Percentiles rank a stretch among this genome's conserved stretches.
phyloP scores from a whole-genome alignment of 192 early-diverging fungal genomes.

The Dissophora ornata region DNA sequence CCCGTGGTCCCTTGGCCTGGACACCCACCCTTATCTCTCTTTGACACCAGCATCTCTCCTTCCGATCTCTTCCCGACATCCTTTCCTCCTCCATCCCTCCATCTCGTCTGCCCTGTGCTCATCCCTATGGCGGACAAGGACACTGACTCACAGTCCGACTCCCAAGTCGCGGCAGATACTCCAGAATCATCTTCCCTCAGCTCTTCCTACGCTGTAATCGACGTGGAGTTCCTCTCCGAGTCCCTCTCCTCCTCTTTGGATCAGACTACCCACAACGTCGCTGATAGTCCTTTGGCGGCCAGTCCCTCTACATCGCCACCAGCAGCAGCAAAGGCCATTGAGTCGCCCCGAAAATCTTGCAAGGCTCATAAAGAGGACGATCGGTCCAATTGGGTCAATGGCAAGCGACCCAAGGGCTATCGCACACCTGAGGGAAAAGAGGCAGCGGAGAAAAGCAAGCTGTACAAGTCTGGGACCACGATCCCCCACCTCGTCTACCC shows the following conservation, averaged over 20 bases:
- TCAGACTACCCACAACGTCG: not conserved
- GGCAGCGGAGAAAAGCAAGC: conserved; percentile 43
- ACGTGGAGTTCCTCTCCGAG: not conserved
- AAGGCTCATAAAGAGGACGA: conserved; percentile 20
- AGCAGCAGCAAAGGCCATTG: not conserved
- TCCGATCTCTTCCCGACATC: not conserved
- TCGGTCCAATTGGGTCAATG: conserved; percentile 34
- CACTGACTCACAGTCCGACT: too few species aligned
- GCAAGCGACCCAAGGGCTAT: conserved; percentile 50
- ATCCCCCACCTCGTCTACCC: conserved; percentile 30
- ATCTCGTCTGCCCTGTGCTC: not conserved
- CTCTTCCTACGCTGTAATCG: not conserved
- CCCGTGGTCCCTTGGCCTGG: conserved; percentile 3
- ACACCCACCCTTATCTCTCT: not conserved
- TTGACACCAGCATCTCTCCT: not conserved
- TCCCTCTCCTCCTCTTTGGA: not conserved
- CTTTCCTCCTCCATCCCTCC: not conserved
- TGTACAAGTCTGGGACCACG: conserved; percentile 39
- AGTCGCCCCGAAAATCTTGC: conserved; percentile 1
- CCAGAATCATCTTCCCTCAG: not conserved
- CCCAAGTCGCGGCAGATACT: not conserved
- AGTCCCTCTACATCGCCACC: not conserved
- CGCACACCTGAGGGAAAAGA: conserved; percentile 45
- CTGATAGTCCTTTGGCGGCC: not conserved
- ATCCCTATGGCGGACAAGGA: too few species aligned